Percentiles rank a stretch among this genome's conserved stretches.
Evolutionary conservation across 768 basidiomycete species (phyloP).

Genomic region (Myochromella boudieri): DNA sequence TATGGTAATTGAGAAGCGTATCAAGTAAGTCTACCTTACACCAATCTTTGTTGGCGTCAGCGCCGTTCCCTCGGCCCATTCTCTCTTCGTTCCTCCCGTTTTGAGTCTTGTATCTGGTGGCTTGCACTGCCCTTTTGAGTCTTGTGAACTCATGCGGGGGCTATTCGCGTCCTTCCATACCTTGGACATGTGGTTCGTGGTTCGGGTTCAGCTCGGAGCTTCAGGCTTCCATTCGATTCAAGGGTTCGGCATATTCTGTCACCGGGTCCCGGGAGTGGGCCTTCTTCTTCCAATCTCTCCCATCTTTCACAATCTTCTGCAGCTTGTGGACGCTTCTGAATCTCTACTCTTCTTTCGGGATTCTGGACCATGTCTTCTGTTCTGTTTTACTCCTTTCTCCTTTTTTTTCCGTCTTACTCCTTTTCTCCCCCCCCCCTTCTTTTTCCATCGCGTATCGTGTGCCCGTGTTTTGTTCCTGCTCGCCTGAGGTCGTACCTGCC

Average conservation of each 20-base stretch:
- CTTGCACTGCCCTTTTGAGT: background rate
- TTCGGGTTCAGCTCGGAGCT: too few relatives aligned
- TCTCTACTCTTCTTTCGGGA: background rate
- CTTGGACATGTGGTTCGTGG: too few relatives aligned
- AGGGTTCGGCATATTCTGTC: background rate
- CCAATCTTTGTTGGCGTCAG: too few relatives aligned
- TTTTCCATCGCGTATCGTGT: background rate
- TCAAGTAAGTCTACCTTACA: constrained; percentile 51
- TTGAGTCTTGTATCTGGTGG: too few relatives aligned
- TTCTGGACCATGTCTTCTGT: constrained; percentile 1
- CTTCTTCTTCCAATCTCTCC: constrained; percentile 1
- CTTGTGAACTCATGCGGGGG: background rate
- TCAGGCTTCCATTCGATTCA: too few relatives aligned
- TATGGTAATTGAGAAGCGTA: constrained; percentile 60
- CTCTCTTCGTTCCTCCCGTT: background rate
- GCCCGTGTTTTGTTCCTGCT: background rate
- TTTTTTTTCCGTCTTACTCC: background rate
- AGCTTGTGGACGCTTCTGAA: too few relatives aligned
- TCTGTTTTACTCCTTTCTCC: constrained; percentile 2
- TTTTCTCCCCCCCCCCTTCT: too few relatives aligned
- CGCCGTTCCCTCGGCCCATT: background rate
- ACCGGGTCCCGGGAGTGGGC: background rate
- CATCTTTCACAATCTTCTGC: too few relatives aligned
- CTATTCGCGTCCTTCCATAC: background rate
- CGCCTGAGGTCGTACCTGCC: too few relatives aligned